Percentiles rank a stretch among this genome's conserved stretches.
These are phyloP conservation scores for Saccharomycopsis selenospora DNA, from an alignment of 805 yeast genomes.

Conservation along the genomic window DNA sequence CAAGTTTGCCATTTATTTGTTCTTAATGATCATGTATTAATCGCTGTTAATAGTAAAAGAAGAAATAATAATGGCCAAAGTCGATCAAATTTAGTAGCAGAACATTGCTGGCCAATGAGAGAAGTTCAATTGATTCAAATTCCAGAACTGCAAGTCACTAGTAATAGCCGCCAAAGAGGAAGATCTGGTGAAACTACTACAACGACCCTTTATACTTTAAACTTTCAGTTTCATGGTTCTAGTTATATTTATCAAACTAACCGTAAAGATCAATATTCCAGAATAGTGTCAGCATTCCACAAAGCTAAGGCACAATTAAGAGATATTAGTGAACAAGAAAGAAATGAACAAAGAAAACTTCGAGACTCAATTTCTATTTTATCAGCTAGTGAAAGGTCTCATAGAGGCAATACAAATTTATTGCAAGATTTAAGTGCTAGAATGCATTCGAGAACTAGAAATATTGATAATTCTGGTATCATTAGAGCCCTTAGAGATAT, in stretches of 20 bases:
- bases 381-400: conserved; percentile 24
- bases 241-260: conserved; percentile 57
- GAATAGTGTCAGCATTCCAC: conserved; percentile 47
- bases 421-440: conserved; percentile 54
- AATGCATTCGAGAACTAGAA: conserved; percentile 52
- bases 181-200: conserved; percentile 14
- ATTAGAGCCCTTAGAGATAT: conserved; percentile 43
- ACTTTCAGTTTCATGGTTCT: conserved; percentile 40
- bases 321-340: conserved; percentile 47
- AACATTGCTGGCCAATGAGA: conserved; percentile 70
- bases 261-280: conserved; percentile 46
- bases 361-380: conserved; percentile 39
- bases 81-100: conserved; percentile 44
- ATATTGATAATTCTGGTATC: conserved; percentile 38
- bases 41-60: conserved; percentile 57
- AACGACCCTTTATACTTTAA: conserved; percentile 34
- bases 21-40: conserved; percentile 66
- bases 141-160: conserved; percentile 22
- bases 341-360: conserved; percentile 35
- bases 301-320: conserved; percentile 56
- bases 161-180: conserved; percentile 23
- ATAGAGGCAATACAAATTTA: conserved; percentile 32
- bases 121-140: conserved; percentile 46
- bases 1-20: conserved; percentile 71
- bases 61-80: conserved; percentile 28